A percentile compares a stretch with the other conserved stretches of the same genome.
Conservation (phyloP, 495 filamentous ascomycete species). For the Neurospora intermedia region DNA sequence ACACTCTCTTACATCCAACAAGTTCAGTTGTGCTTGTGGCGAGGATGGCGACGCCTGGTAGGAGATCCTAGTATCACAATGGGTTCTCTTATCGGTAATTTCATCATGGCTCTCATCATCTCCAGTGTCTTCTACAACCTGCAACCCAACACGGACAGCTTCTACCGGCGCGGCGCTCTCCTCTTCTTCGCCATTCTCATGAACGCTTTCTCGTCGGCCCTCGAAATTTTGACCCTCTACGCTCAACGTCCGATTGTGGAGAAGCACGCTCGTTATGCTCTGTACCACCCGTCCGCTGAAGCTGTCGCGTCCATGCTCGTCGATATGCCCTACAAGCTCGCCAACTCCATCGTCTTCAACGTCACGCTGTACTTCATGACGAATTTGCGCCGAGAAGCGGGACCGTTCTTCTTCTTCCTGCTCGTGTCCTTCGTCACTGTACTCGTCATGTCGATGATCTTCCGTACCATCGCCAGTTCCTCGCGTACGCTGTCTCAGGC, state of each 20-base stretch:
- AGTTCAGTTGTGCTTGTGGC: constrained; percentile 58
- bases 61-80: constrained; percentile 66
- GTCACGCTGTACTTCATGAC: constrained; percentile 79
- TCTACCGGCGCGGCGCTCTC: constrained; percentile 71
- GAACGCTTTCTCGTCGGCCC: constrained; percentile 68
- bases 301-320: constrained; percentile 73
- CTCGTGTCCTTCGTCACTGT: constrained; percentile 58
- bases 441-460: constrained; percentile 68
- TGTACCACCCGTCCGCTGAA: constrained; percentile 86
- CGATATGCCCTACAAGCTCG: constrained; percentile 64
- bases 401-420: constrained; percentile 73
- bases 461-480: constrained; percentile 71
- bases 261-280: constrained; percentile 81
- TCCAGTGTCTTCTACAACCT: constrained; percentile 76
- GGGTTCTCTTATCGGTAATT: constrained; percentile 61
- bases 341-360: constrained; percentile 46
- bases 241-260: constrained; percentile 85
- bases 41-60: constrained; percentile 59
- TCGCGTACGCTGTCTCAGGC: constrained; percentile 74
- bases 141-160: constrained; percentile 47
- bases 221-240: constrained; percentile 79
- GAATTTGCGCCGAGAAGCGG: constrained; percentile 64
- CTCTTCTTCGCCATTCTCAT: constrained; percentile 83
- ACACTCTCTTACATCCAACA: constrained; percentile 66
- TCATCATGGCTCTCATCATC: constrained; percentile 65